Evolutionary conservation across 108 stramenopile species (phyloP).

Genomic region (Aurantiochytrium sp.): DNA sequence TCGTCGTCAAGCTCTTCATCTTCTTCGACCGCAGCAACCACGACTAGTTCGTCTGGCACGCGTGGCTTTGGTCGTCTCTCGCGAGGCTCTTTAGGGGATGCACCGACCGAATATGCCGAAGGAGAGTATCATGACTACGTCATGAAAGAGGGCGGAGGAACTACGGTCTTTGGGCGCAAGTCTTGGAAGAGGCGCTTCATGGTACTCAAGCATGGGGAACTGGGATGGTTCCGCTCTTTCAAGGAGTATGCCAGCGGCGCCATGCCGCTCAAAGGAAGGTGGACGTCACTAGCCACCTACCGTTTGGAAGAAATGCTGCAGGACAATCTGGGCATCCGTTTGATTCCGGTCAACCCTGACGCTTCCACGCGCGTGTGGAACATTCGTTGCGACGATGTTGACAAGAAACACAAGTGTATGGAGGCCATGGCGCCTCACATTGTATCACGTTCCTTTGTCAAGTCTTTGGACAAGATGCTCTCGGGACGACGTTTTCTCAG

Average conservation of each 20-base stretch:
- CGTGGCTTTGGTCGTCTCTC: too few relatives aligned
- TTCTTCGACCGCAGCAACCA: not conserved
- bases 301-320: not conserved
- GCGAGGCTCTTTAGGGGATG: not conserved
- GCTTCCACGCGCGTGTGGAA: not conserved
- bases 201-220: not conserved
- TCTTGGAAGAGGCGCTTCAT: not conserved
- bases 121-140: conserved; percentile 11
- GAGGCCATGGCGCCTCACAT: not conserved
- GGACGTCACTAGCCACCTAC: not conserved
- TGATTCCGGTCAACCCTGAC: not conserved
- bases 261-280: not conserved
- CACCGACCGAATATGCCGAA: not conserved
- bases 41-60: not conserved
- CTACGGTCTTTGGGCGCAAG: not conserved
- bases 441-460: not conserved
- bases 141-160: not conserved
- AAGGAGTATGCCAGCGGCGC: not conserved
- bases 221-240: not conserved
- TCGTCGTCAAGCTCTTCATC: not conserved
- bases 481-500: not conserved
- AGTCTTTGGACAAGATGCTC: not conserved
- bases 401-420: not conserved
- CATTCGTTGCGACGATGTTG: not conserved
- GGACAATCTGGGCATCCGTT: not conserved